Conservation (phyloP, 305 asterid genomes). For the Nicotiana rustica region DNA sequence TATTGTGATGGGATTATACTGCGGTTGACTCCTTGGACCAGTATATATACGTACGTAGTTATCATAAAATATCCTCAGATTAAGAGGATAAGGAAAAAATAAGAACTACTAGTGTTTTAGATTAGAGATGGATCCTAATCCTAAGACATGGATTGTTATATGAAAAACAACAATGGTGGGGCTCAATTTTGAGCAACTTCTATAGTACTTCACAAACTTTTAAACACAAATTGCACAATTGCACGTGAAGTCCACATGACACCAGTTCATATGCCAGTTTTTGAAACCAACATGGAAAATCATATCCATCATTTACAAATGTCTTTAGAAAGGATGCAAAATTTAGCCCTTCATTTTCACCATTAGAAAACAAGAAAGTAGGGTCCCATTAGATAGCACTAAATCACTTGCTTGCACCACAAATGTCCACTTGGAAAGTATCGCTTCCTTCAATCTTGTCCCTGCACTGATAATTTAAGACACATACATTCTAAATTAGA, state of each 20-base stretch:
- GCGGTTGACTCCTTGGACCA: no score
- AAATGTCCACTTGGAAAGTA: constrained; percentile 50
- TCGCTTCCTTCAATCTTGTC: neutral
- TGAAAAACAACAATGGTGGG: constrained; percentile 7
- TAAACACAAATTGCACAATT: neutral
- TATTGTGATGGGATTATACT: no score
- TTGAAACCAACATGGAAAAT: neutral
- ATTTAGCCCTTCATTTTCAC: neutral
- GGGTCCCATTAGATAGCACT: constrained; percentile 38
- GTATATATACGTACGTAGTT: neutral
- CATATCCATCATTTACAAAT: neutral
- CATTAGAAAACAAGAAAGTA: neutral
- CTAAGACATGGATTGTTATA: constrained; percentile 3
- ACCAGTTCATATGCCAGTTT: neutral
- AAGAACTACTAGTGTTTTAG: neutral
- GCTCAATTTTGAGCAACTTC: neutral
- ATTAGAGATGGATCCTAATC: neutral
- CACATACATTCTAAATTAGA: no score
- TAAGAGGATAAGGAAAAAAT: neutral
- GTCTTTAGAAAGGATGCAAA: neutral
- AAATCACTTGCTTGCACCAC: constrained; percentile 37
- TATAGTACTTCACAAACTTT: neutral
- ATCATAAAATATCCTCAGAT: neutral
- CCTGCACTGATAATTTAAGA: neutral
- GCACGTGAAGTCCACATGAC: constrained; percentile 51